Evolutionary conservation across 768 basidiomycete species (phyloP).

Genomic region (Xerocomellus amylosporus): DNA sequence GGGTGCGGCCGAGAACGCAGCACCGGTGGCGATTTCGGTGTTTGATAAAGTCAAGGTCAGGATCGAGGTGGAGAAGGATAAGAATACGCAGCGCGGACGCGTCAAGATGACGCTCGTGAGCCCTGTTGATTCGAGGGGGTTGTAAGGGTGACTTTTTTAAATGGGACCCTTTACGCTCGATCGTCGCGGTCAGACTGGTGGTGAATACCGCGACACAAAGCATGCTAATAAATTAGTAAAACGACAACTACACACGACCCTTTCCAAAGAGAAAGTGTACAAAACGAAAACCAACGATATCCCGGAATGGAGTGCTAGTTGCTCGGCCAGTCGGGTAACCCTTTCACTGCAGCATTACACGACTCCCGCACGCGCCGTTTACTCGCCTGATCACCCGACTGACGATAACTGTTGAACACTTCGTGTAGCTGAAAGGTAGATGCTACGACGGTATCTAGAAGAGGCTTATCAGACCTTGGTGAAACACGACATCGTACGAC

Average conservation of each 20-base stretch:
- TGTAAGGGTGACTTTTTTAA: slow-evolving; percentile 29
- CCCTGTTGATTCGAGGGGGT: slow-evolving; percentile 54
- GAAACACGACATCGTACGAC: slow-evolving; percentile 11
- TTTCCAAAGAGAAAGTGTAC: neutral
- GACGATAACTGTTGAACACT: slow-evolving; percentile 68
- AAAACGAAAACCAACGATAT: neutral
- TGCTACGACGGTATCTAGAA: slow-evolving; percentile 51
- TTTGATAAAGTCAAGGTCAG: slow-evolving; percentile 93
- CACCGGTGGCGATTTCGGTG: slow-evolving; percentile 67
- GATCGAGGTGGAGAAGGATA: slow-evolving; percentile 92
- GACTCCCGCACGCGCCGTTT: slow-evolving; percentile 76
- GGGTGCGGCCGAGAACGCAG: slow-evolving; percentile 7
- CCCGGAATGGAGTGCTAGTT: slow-evolving; percentile 13
- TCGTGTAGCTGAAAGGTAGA: slow-evolving; percentile 76
- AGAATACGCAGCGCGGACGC: slow-evolving; percentile 85
- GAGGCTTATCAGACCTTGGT: neutral
- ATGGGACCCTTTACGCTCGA: neutral
- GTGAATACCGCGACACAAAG: neutral
- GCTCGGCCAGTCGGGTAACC: slow-evolving; percentile 73
- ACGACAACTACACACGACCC: neutral
- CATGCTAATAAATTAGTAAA: slow-evolving; percentile 7
- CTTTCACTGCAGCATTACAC: slow-evolving; percentile 68
- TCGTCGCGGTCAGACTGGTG: neutral
- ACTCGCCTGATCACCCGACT: slow-evolving; percentile 67
- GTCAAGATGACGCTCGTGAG: slow-evolving; percentile 79